Percentiles rank a stretch among this genome's conserved stretches.
Conservation (phyloP, 768 basidiomycete species). For the Antrodiella citrinella region DNA sequence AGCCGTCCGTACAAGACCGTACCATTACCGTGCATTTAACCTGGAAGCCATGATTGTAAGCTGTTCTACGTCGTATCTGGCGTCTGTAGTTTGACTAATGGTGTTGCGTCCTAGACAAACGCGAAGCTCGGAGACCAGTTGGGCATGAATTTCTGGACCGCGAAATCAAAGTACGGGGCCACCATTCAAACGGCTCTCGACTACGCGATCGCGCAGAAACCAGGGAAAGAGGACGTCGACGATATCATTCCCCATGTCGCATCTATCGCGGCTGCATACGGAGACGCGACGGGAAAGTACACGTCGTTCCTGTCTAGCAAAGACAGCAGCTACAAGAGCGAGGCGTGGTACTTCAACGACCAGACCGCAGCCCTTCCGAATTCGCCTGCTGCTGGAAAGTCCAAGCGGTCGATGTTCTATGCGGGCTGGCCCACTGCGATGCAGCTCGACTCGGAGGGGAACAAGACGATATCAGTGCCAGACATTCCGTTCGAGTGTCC, state of each 20-base stretch:
- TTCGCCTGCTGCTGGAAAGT: slow-evolving; percentile 25
- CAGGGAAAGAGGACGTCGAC: slow-evolving; percentile 31
- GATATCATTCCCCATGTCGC: slow-evolving; percentile 44
- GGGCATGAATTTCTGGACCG: slow-evolving; percentile 39
- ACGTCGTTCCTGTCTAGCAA: slow-evolving; percentile 31
- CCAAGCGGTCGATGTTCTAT: slow-evolving; percentile 11
- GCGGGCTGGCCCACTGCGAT: background rate
- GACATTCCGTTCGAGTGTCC: slow-evolving; percentile 32
- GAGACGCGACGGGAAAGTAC: slow-evolving; percentile 46
- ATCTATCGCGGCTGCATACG: slow-evolving; percentile 42
- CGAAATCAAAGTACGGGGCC: slow-evolving; percentile 37
- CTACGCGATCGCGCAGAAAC: slow-evolving; percentile 33
- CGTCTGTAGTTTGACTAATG: background rate
- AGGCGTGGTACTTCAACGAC: slow-evolving; percentile 41
- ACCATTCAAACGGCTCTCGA: slow-evolving; percentile 48
- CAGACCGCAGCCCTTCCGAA: slow-evolving; percentile 33
- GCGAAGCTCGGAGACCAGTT: slow-evolving; percentile 48
- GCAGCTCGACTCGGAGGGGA: background rate
- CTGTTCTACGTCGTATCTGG: background rate
- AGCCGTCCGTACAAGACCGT: slow-evolving; percentile 44
- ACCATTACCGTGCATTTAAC: slow-evolving; percentile 53
- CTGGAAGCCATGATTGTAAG: slow-evolving; percentile 50
- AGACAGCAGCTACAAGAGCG: slow-evolving; percentile 24
- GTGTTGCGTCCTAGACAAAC: slow-evolving; percentile 28
- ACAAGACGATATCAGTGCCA: background rate